Conservation (phyloP, 75 land plant species). For the Pinus albicaulis region DNA sequence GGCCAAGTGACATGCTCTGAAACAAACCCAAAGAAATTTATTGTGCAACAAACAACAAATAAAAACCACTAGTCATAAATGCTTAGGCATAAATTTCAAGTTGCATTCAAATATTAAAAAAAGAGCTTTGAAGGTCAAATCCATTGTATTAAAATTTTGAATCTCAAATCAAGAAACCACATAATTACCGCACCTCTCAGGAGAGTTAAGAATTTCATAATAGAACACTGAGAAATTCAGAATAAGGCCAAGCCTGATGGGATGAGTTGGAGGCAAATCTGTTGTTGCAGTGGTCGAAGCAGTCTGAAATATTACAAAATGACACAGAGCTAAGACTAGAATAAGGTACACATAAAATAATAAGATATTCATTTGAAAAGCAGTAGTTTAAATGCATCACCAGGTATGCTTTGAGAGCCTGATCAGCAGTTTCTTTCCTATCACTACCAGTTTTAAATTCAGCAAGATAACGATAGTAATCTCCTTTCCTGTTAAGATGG, state of each 20-base stretch:
- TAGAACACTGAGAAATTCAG: conserved; percentile 72
- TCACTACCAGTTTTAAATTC: conserved; percentile 87
- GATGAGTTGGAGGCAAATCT: conserved; percentile 67
- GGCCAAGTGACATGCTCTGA: conserved; percentile 94
- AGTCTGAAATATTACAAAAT: conserved; percentile 24
- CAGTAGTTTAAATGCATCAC: conserved; percentile 18
- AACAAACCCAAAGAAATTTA: conserved; percentile 1
- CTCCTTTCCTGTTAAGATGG: conserved; percentile 74
- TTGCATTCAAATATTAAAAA: too few species aligned
- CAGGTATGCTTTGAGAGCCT: conserved; percentile 83
- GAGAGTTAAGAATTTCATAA: conserved; percentile 68
- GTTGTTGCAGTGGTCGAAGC: conserved; percentile 55
- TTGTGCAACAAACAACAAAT: not conserved
- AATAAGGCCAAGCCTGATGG: conserved; percentile 68
- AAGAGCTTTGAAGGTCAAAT: too few species aligned
- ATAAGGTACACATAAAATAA: not conserved
- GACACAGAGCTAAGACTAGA: not conserved
- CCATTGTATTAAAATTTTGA: too few species aligned
- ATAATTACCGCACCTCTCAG: conserved; percentile 44
- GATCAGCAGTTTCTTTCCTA: conserved; percentile 90
- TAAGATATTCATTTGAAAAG: not conserved
- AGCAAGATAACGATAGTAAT: conserved; percentile 91
- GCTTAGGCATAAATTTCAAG: too few species aligned
- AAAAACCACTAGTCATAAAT: not conserved
- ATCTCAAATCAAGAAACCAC: too few species aligned